phyloP scores from a whole-genome alignment of 1,284 basidiomycete species.

The Ustanciosporium gigantosporum region DNA sequence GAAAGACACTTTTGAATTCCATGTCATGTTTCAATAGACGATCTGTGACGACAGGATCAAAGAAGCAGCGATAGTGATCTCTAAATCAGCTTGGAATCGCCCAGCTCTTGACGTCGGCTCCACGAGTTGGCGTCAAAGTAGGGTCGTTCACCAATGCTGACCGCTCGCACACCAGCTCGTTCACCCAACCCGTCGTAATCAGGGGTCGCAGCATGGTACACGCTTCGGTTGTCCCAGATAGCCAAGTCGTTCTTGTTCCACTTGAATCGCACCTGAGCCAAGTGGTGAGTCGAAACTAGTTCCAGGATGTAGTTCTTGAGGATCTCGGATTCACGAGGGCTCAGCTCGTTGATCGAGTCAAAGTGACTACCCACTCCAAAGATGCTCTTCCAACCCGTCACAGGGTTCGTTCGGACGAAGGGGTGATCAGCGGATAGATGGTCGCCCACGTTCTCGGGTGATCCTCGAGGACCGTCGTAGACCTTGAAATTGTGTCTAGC shows the following conservation, averaged over 20 bases:
- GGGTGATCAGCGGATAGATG: constrained; percentile 68
- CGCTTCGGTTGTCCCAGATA: constrained; percentile 30
- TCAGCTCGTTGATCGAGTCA: constrained; percentile 69
- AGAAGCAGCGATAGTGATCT: too few relatives aligned
- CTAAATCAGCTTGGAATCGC: constrained; percentile 11
- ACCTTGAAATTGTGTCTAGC: constrained; percentile 44
- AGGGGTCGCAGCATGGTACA: constrained; percentile 34
- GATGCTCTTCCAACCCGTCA: constrained; percentile 71
- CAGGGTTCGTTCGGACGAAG: constrained; percentile 63
- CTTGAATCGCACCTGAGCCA: constrained; percentile 68
- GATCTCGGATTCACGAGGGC: constrained; percentile 68
- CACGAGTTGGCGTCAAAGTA: constrained; percentile 30
- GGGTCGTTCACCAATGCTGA: constrained; percentile 30
- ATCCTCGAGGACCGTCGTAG: constrained; percentile 58
- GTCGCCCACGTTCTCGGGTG: constrained; percentile 67
- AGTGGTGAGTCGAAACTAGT: constrained; percentile 65
- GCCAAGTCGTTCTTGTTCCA: constrained; percentile 62
- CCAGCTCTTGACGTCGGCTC: constrained; percentile 27
- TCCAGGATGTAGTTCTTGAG: constrained; percentile 66
- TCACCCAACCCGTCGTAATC: constrained; percentile 27
- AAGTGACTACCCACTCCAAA: constrained; percentile 68
- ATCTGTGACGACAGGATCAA: too few relatives aligned
- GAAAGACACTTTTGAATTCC: too few relatives aligned
- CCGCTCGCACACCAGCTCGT: constrained; percentile 32
- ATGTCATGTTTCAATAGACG: too few relatives aligned